Conservation (phyloP, 1,284 basidiomycete genomes). For the Pseudozyma flocculosa region DNA sequence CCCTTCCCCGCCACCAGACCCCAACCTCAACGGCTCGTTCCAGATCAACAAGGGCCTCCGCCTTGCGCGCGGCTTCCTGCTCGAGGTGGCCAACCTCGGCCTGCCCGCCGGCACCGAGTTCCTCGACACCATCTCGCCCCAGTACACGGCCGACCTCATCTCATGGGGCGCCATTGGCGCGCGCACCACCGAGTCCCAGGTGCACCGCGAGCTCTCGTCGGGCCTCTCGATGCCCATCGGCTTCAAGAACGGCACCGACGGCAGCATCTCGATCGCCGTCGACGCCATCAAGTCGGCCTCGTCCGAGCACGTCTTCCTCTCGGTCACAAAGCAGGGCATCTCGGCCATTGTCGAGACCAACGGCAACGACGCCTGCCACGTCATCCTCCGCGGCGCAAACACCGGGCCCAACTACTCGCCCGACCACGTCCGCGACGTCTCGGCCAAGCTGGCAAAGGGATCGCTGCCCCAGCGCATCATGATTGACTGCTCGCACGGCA, state of each 20-base stretch:
- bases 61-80: conserved; percentile 81
- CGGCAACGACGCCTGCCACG: conserved; percentile 57
- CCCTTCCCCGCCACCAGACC: too few relatives aligned
- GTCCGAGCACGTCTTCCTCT: conserved; percentile 95
- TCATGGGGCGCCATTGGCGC: conserved; percentile 93
- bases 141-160: conserved; percentile 93
- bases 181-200: conserved; percentile 80
- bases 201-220: conserved; percentile 80
- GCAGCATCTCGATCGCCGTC: conserved; percentile 65
- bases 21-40: conserved; percentile 76
- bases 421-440: conserved; percentile 38
- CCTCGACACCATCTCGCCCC: conserved; percentile 78
- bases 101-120: conserved; percentile 60
- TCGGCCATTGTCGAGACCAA: conserved; percentile 57
- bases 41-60: conserved; percentile 95
- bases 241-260: conserved; percentile 66
- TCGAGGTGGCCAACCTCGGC: conserved; percentile 63
- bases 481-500: conserved; percentile 81
- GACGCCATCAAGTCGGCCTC: conserved; percentile 93
- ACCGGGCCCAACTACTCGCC: conserved; percentile 53
- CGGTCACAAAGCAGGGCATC: conserved; percentile 85
- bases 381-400: conserved; percentile 57
- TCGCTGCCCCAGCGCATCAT: conserved; percentile 52
- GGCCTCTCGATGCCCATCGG: conserved; percentile 85
- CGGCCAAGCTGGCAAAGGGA: conserved; percentile 38